These are phyloP conservation scores for Fallopia convolvulus DNA, from an alignment of 148 eudicot species.

Conservation along the genomic window DNA sequence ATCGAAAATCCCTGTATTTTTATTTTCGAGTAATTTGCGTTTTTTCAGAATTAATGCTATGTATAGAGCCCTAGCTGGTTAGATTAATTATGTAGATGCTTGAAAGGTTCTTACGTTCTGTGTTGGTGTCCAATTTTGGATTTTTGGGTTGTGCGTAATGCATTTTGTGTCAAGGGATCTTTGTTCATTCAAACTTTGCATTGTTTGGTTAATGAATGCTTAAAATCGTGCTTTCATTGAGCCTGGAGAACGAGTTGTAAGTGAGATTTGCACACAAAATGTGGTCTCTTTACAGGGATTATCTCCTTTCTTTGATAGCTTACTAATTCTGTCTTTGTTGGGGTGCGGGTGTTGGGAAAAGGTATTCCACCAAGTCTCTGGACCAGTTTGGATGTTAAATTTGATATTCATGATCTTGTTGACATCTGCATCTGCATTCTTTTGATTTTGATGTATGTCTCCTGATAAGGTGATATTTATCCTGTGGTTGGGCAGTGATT, in stretches of 20 bases:
- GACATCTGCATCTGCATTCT: not conserved
- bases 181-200: not conserved
- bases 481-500: slow-evolving; percentile 6
- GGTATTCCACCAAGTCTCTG: not conserved
- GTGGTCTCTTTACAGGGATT: not conserved
- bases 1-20: not conserved
- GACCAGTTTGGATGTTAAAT: not conserved
- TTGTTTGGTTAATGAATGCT: not conserved
- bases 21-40: not conserved
- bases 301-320: too few species aligned
- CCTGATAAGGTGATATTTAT: not conserved
- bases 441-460: not conserved
- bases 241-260: not conserved
- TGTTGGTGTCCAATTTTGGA: not conserved
- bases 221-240: not conserved
- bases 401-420: not conserved
- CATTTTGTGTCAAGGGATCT: not conserved
- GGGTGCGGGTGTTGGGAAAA: not conserved
- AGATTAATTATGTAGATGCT: not conserved
- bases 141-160: not conserved
- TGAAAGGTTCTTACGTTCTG: not conserved
- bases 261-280: not conserved
- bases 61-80: not conserved
- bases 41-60: not conserved
- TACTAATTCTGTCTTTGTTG: not conserved